These are phyloP conservation scores for Salvia sclarea DNA, from an alignment of 305 asterid species.

Conservation along the genomic window DNA sequence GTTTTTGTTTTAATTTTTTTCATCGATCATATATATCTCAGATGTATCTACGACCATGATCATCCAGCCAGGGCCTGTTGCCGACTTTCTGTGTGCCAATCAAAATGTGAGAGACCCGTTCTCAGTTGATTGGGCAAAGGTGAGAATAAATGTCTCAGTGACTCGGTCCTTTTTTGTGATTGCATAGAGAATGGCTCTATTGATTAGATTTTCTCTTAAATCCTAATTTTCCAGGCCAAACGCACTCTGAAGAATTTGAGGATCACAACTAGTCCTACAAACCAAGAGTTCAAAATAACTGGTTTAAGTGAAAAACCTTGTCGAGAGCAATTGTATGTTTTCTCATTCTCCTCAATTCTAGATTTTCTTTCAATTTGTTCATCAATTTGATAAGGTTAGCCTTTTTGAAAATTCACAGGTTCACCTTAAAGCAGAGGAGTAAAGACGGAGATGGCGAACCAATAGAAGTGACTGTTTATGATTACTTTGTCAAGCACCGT, in stretches of 20 bases:
- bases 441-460: constrained; percentile 45
- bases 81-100: constrained; percentile 63
- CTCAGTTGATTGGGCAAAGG: constrained; percentile 81
- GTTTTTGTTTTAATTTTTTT: no score
- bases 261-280: constrained; percentile 52
- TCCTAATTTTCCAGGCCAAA: constrained; percentile 50
- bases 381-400: constrained; percentile 10
- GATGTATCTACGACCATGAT: constrained; percentile 94
- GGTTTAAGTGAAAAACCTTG: constrained; percentile 64
- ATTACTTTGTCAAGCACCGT: constrained; percentile 60
- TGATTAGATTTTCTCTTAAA: constrained; percentile 6
- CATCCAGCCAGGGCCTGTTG: constrained; percentile 78
- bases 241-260: constrained; percentile 62
- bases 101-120: constrained; percentile 70
- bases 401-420: constrained; percentile 40
- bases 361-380: not conserved
- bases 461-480: constrained; percentile 57
- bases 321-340: constrained; percentile 53
- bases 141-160: constrained; percentile 18
- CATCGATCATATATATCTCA: constrained; percentile 25
- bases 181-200: not conserved
- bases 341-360: constrained; percentile 17
- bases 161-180: not conserved
- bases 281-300: constrained; percentile 62
- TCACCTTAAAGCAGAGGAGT: constrained; percentile 44